Conservation (phyloP, 306 rosid species). For the Herpetospermum pedunculosum region DNA sequence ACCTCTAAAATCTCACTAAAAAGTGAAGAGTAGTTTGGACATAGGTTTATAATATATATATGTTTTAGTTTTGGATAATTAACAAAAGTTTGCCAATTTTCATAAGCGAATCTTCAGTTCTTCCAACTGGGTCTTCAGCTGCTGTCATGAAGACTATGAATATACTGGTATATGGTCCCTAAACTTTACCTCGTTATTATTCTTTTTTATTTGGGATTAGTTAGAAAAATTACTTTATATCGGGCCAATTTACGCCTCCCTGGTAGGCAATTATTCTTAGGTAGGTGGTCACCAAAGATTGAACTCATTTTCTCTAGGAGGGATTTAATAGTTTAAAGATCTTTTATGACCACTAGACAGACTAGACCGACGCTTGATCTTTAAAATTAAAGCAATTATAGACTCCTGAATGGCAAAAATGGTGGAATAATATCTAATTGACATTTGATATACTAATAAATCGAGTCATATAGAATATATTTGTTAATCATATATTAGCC, state of each 20-base stretch:
- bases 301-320: too few species aligned
- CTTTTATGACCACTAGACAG: too few species aligned
- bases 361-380: too few species aligned
- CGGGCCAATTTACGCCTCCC: too few species aligned
- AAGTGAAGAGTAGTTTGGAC: not conserved
- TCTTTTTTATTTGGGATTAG: not conserved
- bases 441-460: not conserved
- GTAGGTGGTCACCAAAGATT: too few species aligned
- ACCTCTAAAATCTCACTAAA: not conserved
- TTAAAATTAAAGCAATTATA: not conserved
- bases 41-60: not conserved
- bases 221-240: too few species aligned
- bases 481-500: not conserved
- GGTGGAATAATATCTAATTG: not conserved
- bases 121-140: not conserved
- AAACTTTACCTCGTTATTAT: too few species aligned
- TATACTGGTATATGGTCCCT: too few species aligned
- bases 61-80: not conserved
- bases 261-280: too few species aligned
- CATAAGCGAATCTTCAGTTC: not conserved
- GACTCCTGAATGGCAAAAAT: not conserved
- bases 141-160: not conserved
- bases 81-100: not conserved
- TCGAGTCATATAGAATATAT: too few species aligned
- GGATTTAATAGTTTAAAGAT: too few species aligned